Conservation (phyloP, 2,329 filamentous ascomycete genomes). For the Podosphaera xanthii region DNA sequence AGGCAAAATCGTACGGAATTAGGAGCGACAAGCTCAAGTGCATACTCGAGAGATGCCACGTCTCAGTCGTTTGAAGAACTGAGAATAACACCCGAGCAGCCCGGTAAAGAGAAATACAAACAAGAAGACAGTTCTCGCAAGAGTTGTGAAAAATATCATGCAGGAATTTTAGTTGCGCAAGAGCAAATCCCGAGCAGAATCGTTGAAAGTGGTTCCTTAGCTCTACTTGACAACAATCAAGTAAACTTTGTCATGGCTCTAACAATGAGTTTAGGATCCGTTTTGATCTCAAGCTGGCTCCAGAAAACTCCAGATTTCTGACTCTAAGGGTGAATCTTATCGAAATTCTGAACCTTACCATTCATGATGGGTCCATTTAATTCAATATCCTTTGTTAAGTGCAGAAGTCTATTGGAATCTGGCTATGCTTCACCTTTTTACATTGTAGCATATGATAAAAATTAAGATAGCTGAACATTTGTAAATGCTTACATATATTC, state of each 20-base stretch:
- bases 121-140: slow-evolving; percentile 25
- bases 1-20: slow-evolving; percentile 18
- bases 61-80: slow-evolving; percentile 22
- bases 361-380: no score
- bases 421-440: no score
- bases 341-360: no score
- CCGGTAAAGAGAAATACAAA: slow-evolving; percentile 17
- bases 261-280: slow-evolving; percentile 56
- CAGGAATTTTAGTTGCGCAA: slow-evolving; percentile 16
- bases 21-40: neutral
- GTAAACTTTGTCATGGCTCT: slow-evolving; percentile 86
- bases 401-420: no score
- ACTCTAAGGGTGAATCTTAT: no score
- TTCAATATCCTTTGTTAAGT: no score
- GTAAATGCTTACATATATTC: no score
- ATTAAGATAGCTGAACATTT: no score
- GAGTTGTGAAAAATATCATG: slow-evolving; percentile 27
- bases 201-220: slow-evolving; percentile 38
- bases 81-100: slow-evolving; percentile 19
- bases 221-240: slow-evolving; percentile 81
- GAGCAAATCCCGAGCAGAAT: slow-evolving; percentile 26
- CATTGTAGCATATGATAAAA: no score
- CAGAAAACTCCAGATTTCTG: slow-evolving; percentile 21
- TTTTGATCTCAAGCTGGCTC: slow-evolving; percentile 38
- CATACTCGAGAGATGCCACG: slow-evolving; percentile 17